Percentiles rank a stretch among this genome's conserved stretches.
Conservation (phyloP, 345 rosid genomes). For the Citrus sinensis region DVS_A1.0 CM039168.1:9770501-9771000, state of each 20-base stretch:
- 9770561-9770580: constrained; percentile 95
- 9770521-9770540: constrained; percentile 91
- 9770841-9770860: constrained; percentile 95
- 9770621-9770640: constrained; percentile 5
- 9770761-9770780: constrained; percentile 96
- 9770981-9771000: neutral
- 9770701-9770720: constrained; percentile 97
- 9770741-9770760: constrained; percentile 85
- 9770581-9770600: neutral
- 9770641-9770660: constrained; percentile 60
- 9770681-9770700: constrained; percentile 98
- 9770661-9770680: constrained; percentile 95
- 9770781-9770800: constrained; percentile 92
- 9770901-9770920: neutral
- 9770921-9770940: neutral
- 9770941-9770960: neutral
- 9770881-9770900: constrained; percentile 33
- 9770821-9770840: constrained; percentile 98
- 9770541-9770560: constrained; percentile 85
- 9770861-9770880: constrained; percentile 99
- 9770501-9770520: constrained; percentile 82
- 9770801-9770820: constrained; percentile 97
- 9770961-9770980: neutral
- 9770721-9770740: constrained; percentile 91
- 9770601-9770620: neutral